These are phyloP conservation scores for Flueggea neowawraea DNA, from an alignment of 441 rosid species.

Conservation along the genomic window DNA sequence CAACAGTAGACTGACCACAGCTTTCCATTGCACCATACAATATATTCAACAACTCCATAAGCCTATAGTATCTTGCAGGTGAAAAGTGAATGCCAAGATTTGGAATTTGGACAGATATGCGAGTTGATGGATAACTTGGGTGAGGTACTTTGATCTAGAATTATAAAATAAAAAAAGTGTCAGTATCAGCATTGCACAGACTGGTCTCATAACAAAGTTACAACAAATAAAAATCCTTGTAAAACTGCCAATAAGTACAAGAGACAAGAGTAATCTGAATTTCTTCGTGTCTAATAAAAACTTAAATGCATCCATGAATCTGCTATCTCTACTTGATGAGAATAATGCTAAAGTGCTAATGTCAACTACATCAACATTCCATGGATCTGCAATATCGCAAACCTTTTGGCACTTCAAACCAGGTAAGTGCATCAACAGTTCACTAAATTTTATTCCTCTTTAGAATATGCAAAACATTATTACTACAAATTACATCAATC, in stretches of 20 bases:
- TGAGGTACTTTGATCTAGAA: slow-evolving; percentile 86
- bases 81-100: slow-evolving; percentile 97
- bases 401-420: too few relatives aligned
- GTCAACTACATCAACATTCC: too few relatives aligned
- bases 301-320: too few relatives aligned
- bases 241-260: too few relatives aligned
- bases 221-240: neutral
- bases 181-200: slow-evolving; percentile 9
- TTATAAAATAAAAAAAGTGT: slow-evolving; percentile 17
- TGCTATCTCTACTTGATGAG: too few relatives aligned
- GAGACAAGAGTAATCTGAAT: too few relatives aligned
- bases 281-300: too few relatives aligned
- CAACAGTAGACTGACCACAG: slow-evolving; percentile 65
- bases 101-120: slow-evolving; percentile 96
- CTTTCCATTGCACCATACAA: slow-evolving; percentile 51
- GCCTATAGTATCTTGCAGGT: slow-evolving; percentile 75
- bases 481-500: neutral
- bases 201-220: slow-evolving; percentile 1
- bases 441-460: too few relatives aligned
- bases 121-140: slow-evolving; percentile 88
- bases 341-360: too few relatives aligned
- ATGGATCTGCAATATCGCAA: too few relatives aligned
- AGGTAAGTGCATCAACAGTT: too few relatives aligned
- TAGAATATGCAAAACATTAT: too few relatives aligned
- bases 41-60: slow-evolving; percentile 73